Evolutionary conservation across 495 filamentous ascomycete genomes (phyloP).

Genomic region (Glonium stellatum): DNA sequence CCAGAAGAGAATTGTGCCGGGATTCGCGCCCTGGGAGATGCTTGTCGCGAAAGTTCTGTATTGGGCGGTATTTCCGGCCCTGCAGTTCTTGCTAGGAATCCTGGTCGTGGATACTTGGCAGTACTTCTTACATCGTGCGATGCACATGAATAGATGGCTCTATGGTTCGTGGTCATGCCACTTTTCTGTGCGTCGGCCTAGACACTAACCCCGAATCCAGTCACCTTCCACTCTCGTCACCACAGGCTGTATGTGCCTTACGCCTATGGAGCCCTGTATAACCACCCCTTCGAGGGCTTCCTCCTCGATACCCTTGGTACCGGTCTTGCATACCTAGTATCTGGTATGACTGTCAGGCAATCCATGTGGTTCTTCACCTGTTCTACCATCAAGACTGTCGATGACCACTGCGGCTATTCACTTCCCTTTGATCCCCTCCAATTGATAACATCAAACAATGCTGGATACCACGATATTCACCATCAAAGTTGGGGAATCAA

Average conservation of each 20-base stretch:
- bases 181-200: conserved; percentile 4
- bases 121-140: conserved; percentile 88
- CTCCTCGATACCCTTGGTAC: conserved; percentile 85
- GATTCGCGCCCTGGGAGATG: conserved; percentile 68
- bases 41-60: conserved; percentile 66
- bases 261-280: conserved; percentile 94
- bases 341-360: conserved; percentile 70
- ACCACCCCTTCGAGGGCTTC: conserved; percentile 89
- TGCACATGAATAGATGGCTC: conserved; percentile 94
- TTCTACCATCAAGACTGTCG: conserved; percentile 89
- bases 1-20: conserved; percentile 25
- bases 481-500: conserved; percentile 99
- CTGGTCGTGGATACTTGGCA: conserved; percentile 87
- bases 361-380: conserved; percentile 77
- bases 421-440: conserved; percentile 94
- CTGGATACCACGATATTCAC: conserved; percentile 93
- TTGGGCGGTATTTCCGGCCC: conserved; percentile 63
- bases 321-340: conserved; percentile 67
- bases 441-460: conserved; percentile 84
- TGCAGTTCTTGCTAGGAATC: conserved; percentile 69
- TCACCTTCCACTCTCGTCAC: conserved; percentile 85
- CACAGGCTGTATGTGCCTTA: conserved; percentile 96
- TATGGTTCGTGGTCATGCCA: conserved; percentile 61
- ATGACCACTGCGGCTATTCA: conserved; percentile 94
- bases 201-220: conserved; percentile 39